These are phyloP conservation scores for Pichia sp. DNA, from an alignment of 1,139 yeast species.

Conservation along the genomic window DNA sequence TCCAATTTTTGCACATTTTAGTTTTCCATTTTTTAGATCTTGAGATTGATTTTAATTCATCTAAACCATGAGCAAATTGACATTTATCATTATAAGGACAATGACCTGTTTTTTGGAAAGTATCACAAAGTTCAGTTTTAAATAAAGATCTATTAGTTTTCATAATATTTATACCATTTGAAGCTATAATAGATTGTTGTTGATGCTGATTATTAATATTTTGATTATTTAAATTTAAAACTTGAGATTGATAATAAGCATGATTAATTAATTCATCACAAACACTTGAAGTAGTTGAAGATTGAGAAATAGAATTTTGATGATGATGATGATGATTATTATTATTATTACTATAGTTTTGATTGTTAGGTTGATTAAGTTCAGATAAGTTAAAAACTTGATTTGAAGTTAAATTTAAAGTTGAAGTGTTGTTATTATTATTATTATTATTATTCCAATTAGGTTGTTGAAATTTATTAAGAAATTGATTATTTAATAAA, in stretches of 20 bases:
- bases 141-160: slow-evolving; percentile 58
- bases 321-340: neutral
- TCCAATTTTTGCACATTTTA: slow-evolving; percentile 87
- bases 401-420: neutral
- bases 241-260: neutral
- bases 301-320: neutral
- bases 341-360: neutral
- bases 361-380: neutral
- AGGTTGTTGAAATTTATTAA: neutral
- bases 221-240: neutral
- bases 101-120: slow-evolving; percentile 62
- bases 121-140: slow-evolving; percentile 86
- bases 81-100: slow-evolving; percentile 91
- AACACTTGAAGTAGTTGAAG: slow-evolving; percentile 4
- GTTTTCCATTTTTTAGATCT: slow-evolving; percentile 87
- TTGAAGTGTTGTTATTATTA: neutral
- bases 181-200: neutral
- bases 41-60: slow-evolving; percentile 66
- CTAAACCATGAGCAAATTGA: slow-evolving; percentile 88
- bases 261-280: slow-evolving; percentile 6
- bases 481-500: slow-evolving; percentile 11
- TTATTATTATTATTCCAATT: neutral
- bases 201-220: neutral
- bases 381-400: no score
- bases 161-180: neutral